Percentiles rank a stretch among this genome's conserved stretches.
Conservation (phyloP, 208 protist genomes). For the Strigomonas culicis region DNA sequence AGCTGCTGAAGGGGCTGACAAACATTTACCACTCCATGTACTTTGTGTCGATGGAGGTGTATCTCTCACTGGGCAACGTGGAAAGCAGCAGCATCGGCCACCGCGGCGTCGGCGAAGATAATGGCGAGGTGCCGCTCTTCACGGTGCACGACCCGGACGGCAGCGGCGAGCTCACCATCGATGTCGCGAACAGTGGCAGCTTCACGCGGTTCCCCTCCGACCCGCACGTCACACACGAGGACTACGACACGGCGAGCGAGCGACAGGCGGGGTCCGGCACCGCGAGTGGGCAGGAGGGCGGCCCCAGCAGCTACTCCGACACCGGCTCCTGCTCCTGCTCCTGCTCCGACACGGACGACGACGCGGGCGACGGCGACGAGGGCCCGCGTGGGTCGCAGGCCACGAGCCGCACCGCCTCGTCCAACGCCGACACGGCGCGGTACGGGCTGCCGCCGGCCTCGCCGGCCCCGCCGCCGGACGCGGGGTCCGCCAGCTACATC, state of each 20-base stretch:
- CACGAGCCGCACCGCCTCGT: too few species aligned
- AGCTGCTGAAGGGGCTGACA: conserved; percentile 24
- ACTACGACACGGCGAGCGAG: background rate
- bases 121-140: conserved; percentile 19
- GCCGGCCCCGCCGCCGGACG: background rate
- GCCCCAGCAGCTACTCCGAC: conserved; percentile 2
- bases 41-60: conserved; percentile 55
- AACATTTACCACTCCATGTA: conserved; percentile 49
- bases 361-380: background rate
- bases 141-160: background rate
- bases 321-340: conserved; percentile 1
- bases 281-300: background rate
- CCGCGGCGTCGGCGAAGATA: background rate
- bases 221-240: too few species aligned
- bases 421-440: too few species aligned
- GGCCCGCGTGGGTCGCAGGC: background rate
- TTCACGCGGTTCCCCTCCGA: background rate
- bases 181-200: background rate
- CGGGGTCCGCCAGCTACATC: background rate
- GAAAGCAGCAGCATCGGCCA: conserved; percentile 9
- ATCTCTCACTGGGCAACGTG: conserved; percentile 43
- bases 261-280: background rate
- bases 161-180: background rate
- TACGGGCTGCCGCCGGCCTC: too few species aligned
- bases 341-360: background rate